Base-by-base conservation (phyloP, 495 filamentous ascomycete genomes). In the Aspergillus coremiiformis region DNA sequence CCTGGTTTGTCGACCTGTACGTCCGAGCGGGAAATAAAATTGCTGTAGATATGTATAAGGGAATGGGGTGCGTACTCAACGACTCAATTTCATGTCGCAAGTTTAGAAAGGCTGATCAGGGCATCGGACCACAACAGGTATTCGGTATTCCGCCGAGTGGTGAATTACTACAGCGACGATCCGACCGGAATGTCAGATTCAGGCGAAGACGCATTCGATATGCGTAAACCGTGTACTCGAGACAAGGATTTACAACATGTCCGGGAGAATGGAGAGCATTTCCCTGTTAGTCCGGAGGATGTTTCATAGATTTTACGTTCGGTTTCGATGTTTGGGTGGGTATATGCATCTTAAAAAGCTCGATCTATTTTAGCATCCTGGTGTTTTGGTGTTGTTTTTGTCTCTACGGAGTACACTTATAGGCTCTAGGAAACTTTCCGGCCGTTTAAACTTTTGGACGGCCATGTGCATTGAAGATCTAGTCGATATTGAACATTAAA, bases 1-100 rank as follows among this genome's bases (percentile, higher is more conserved):
- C 90, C 29, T 96, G 90, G 86, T 98, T 98, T 62, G 87, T 97
- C 29, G 93, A 98, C 66, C 69, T 98, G 19, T 98, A 93, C 63
- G 93, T 97, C 11, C 77, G 93, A 22, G 84, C 84, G 48, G 88
- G 87, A 49, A 98, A 98, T 64, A 75, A 85, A 65, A 83, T 88
- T 45, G 93, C 92, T 6, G 85, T 94, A 49, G 76, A 77, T 44
- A 85, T 98, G 72, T 98, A 98, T 64, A 84, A 84, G 64, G 84
- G 83, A 46, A 85, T 97, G 82, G 93, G 93, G 64, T 95, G 79
- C 64, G 78, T 67, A 32, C 22, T 46, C 14, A 26, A 19, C 37
- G 14, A 0, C 29, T 29, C 37, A 37, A 4, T 7, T 6, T 49
- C 33, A 39, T 24, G 17, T 20, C 44, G 23, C 27, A 44, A 56